Evolutionary conservation across 192 early-diverging fungal species (phyloP), one percentile per base, ranked within the genome.

Genomic region (Backusella tarrabulga): DNA sequence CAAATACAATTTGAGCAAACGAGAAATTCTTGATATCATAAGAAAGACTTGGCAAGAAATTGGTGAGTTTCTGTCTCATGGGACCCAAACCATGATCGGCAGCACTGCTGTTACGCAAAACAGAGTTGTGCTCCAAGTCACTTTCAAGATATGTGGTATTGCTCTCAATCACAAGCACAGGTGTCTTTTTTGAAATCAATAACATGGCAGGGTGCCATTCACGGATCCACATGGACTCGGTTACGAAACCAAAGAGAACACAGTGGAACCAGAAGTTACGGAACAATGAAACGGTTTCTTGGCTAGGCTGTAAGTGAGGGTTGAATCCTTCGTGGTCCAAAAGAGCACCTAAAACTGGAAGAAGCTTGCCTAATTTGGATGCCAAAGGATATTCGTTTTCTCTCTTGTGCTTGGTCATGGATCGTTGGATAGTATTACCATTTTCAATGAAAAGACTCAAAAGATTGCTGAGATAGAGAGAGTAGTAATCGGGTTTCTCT

Each of bases 231-330:
- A 87, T 81, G 1, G 91, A 88, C 38, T 94, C 90, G 11, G 90
- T 87, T 38, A 92, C 85, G 69, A 95, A 91, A 1, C 96, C 92
- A 79, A 89, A 92, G 14, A 93, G 80, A 3, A 95, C 92, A 70
- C 93, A 87, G 69, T 95, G 92, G 76, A 98, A 91, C 98, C 98
- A 99, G 42, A 95, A 88, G 80, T 95, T 95, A 63, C 97, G 89
- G 85, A 97, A 97, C 34, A 93, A 75, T 36, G 86, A 80, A 4
- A 90, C 87, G 21, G 90, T 85, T 73, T 95, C 94, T 3, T 87
- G 84, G 34, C 87, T 85, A 5, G 90, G 84, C 12, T 84, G 82
- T 15, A 85, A 72, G 69, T 90, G 90, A 12, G 85, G 85, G 21
- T 86, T 81, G 77, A 92, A 93, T 50, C 87, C 88, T 4, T 81